Base-by-base conservation (phyloP, 2,329 filamentous ascomycete genomes). In the Teratosphaeria viscida region DNA sequence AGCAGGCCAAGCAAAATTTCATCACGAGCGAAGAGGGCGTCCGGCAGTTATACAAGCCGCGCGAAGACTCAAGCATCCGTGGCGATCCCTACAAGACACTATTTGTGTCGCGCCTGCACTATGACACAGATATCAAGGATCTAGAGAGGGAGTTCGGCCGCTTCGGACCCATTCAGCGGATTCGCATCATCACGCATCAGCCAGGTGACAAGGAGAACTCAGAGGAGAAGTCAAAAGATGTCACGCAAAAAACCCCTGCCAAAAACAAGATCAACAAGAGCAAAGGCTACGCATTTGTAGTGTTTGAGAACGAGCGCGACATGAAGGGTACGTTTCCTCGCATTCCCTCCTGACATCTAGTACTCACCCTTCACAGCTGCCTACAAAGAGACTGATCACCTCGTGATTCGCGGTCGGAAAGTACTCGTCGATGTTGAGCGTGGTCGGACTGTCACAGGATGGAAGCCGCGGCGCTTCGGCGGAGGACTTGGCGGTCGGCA, bases 391-490 rank as follows among this genome's bases (percentile, higher is more conserved):
- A 85, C 83, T 65, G 92, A 97, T 81, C 90, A 90, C 65, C 88
- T 96, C 71, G 86, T 87, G 67, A 96, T 99, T 77, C 95, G 91
- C 73, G 92, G 95, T 72, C 86, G 92, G 71, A 86, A 88, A 68
- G 89, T 97, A 70, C 85, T 96, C 72, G 91, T 97, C 70, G 94
- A 99, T 72, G 92, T 97, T 62, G 94, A 99, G 77, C 87, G 94
- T 71, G 94, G 94, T 66, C 88, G 94, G 67, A 97, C 94, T 35
- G 90, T 96, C 49, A 89, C 89, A 71, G 90, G 88, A 55, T 99
- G 94, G 94, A 88, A 89, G 71, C 94, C 94, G 62, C 87, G 89
- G 66, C 87, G 94, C 64, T 87, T 95, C 57, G 94, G 92, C 60
- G 94, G 94, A 65, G 94, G 94, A 54, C 83, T 96, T 2, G 94